Base-by-base conservation (phyloP, 2,329 filamentous ascomycete genomes). In the Kalmusia sp. region DNA sequence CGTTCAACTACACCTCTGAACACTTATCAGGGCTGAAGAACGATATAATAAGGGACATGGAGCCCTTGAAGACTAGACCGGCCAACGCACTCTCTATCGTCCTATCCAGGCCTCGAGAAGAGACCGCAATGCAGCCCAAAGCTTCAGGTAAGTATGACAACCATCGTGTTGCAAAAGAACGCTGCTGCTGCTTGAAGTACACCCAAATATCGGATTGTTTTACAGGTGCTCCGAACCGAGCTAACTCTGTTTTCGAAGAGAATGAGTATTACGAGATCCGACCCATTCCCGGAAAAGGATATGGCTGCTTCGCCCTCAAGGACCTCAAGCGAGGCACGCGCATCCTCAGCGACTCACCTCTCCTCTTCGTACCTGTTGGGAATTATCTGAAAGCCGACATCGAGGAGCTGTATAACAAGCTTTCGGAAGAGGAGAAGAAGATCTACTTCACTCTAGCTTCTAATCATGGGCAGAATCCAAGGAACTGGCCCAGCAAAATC, bases 231-330 rank as follows among this genome's bases (percentile, higher is more conserved):
- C 35, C 2, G 6, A 4, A 15, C 14, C 30, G n/a, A 14, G 7
- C 30, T 46, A 6, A 46, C 30, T 14, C 4, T 11, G 9, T 14
- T 3, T n/a, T 6, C 40, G n/a, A n/a, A 63, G 62, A 57, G 6
- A 68, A 69, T 37, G 55, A 61, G 1, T 68, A 59, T 52, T 73
- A 72, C 22, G 67, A 70, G 19, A 53, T 77, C 45, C 64, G 60
- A 21, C 55, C 58, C 4, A 62, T 73, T 4, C 63, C 70, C 1
- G 66, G 67, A 31, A 79, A 77, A 58, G 78, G 78, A 17, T 70
- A 76, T 25, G 78, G 77, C 41, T 71, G 76, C 47, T 71, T 79
- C 52, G 77, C 77, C 1, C 56, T 64, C 3, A 51, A 57, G 7
- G n/a, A 43, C 17, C 73, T 80, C 37, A 49, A 65, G 27, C 63